These are phyloP conservation scores for Gossypium trilobum DNA, from an alignment of 441 rosid genomes.

Conservation along the genomic window DNA sequence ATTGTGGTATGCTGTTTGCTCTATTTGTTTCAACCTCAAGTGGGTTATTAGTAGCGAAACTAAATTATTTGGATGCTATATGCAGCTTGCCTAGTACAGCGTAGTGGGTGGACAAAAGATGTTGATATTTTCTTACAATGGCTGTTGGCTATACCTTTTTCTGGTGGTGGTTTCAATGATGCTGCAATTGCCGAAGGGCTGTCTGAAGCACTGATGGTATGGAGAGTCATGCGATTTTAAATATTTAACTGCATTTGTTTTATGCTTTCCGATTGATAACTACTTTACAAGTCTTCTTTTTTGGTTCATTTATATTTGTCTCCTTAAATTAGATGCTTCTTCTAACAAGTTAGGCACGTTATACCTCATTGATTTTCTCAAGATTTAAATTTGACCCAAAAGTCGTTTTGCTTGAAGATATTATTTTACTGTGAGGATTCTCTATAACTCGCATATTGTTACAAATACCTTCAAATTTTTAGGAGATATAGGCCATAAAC, in stretches of 20 bases:
- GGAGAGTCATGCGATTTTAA: background rate
- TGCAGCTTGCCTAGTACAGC: constrained; percentile 80
- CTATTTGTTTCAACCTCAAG: background rate
- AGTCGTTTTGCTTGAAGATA: background rate
- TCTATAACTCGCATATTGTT: background rate
- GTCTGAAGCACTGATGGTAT: constrained; percentile 89
- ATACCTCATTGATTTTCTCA: background rate
- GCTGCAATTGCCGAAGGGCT: constrained; percentile 98
- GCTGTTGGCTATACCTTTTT: constrained; percentile 65
- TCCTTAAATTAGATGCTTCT: background rate
- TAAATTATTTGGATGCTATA: constrained; percentile 8
- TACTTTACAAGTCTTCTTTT: background rate
- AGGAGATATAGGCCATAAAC: background rate
- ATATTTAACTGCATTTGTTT: background rate
- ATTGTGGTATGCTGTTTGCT: constrained; percentile 48
- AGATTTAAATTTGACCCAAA: background rate
- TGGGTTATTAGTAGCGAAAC: background rate
- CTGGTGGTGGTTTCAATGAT: constrained; percentile 86
- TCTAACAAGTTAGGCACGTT: background rate
- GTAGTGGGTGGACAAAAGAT: constrained; percentile 91
- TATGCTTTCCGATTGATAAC: background rate
- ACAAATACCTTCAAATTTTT: background rate
- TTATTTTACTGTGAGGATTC: background rate
- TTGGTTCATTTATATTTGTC: background rate
- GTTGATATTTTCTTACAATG: constrained; percentile 69